phyloP scores from a whole-genome alignment of 2,329 filamentous ascomycete species.

The Boeremia exigua region DNA sequence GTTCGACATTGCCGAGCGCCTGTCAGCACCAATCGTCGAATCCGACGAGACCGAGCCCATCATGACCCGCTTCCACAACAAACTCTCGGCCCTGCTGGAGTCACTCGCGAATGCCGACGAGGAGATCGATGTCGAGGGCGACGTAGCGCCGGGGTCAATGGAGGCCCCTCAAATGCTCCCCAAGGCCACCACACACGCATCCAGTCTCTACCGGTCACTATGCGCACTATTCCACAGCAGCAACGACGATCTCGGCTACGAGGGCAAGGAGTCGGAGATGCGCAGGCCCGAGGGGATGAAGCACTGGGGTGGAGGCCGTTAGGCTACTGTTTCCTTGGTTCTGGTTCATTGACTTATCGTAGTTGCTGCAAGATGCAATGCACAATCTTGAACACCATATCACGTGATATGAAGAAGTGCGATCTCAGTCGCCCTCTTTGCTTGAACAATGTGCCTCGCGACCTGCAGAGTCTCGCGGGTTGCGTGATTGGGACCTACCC shows the following conservation, averaged over 20 bases:
- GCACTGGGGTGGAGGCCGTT: constrained; percentile 33
- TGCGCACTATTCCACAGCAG: constrained; percentile 31
- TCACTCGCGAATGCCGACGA: constrained; percentile 17
- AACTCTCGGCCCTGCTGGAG: constrained; percentile 31
- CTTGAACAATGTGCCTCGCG: too few species aligned
- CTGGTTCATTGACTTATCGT: neutral
- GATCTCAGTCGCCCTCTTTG: neutral
- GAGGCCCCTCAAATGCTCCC: constrained; percentile 44
- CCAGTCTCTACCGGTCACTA: constrained; percentile 29
- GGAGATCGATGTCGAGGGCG: constrained; percentile 39
- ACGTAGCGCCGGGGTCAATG: constrained; percentile 44
- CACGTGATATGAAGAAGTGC: neutral
- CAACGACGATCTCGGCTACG: constrained; percentile 39
- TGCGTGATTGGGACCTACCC: too few species aligned
- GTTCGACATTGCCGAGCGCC: constrained; percentile 44
- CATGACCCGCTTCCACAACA: constrained; percentile 28
- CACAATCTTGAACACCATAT: neutral
- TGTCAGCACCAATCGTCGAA: constrained; percentile 30
- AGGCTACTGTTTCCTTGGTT: neutral
- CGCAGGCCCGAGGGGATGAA: constrained; percentile 40
- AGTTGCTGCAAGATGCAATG: neutral
- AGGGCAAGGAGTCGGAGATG: constrained; percentile 44
- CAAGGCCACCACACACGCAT: constrained; percentile 23
- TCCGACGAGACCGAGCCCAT: constrained; percentile 23
- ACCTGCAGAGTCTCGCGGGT: too few species aligned